Evolutionary conservation across 768 basidiomycete species (phyloP), one percentile per base, ranked within the genome.

Genomic region (Trametes punicea): DNA sequence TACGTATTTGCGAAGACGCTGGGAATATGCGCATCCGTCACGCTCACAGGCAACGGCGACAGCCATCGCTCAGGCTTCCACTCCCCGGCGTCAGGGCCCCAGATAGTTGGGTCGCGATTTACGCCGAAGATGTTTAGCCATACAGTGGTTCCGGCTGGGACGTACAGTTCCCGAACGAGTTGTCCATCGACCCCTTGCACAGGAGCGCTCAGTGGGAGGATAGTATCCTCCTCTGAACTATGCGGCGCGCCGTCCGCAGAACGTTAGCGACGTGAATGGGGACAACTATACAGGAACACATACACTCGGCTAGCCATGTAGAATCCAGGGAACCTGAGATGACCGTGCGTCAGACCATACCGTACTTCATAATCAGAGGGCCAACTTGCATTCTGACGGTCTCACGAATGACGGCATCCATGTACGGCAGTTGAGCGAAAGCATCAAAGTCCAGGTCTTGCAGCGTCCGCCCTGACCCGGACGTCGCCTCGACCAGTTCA

Each of bases 51-150:
- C 2, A 59, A 34, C 16, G 46, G 51, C 16, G 27, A 11, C 5
- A 59, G 38, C 57, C 57, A 59, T 10, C 57, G 57, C 41, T 59
- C 57, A 5, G 57, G 57, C 21, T 39, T 47, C 52, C 51, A 59
- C 48, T 49, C 57, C 20, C 4, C 20, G 6, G 47, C 57, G 41
- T 54, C 57, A 2, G 39, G 18, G 16, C 57, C 57, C 57, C 57
- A 59, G 41, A 55, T 34, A 2, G 15, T 33, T 4, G 23, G 40
- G 48, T 55, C 51, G 41, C 26, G 25, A 30, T 59, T 59, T 0
- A 36, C 5, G 7, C 41, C 49, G 27, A 39, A 41, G 38, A 51
- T 29, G 50, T 47, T 46, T 29, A 52, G 16, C 44, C 50, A 40
- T 1, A 57, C 51, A 6, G 44, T 48, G n/a, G 51, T 57, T 11